Conservation (phyloP, 1,284 basidiomycete genomes). For the Trichosporon ovoides region DNA sequence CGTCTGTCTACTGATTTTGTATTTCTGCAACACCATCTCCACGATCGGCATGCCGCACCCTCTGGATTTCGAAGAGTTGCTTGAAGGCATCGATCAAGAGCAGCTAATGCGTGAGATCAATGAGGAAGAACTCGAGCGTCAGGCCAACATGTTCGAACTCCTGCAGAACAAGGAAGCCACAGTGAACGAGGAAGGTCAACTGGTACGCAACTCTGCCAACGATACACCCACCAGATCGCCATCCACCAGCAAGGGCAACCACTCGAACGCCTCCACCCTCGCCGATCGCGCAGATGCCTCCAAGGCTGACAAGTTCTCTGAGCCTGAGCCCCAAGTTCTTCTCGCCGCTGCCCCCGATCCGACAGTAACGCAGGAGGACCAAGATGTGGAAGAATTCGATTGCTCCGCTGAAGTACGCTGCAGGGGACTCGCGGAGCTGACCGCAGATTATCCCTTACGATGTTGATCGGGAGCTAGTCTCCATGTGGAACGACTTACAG, state of each 20-base stretch:
- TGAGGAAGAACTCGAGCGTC: not conserved
- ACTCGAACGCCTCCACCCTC: not conserved
- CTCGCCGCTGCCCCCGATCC: not conserved
- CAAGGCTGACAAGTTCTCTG: not conserved
- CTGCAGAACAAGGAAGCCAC: not conserved
- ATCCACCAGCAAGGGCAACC: not conserved
- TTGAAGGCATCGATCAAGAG: not conserved
- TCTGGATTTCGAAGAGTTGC: not conserved
- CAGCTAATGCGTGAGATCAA: not conserved
- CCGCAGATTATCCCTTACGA: not conserved
- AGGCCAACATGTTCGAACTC: not conserved
- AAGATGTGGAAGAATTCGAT: not conserved
- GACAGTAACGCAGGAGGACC: not conserved
- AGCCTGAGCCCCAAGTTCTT: not conserved
- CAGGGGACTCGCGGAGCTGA: not conserved
- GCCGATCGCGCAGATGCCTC: not conserved
- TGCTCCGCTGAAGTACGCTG: not conserved
- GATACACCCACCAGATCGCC: not conserved
- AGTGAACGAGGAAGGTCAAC: not conserved
- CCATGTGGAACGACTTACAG: slow-evolving; percentile 5
- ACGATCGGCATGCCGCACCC: not conserved
- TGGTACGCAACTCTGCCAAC: not conserved
- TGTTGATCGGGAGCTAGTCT: not conserved
- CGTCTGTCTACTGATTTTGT: not conserved
- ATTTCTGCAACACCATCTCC: not conserved